phyloP scores from a whole-genome alignment of 2,329 filamentous ascomycete genomes.

The Aspergillus quadricinctus region DNA sequence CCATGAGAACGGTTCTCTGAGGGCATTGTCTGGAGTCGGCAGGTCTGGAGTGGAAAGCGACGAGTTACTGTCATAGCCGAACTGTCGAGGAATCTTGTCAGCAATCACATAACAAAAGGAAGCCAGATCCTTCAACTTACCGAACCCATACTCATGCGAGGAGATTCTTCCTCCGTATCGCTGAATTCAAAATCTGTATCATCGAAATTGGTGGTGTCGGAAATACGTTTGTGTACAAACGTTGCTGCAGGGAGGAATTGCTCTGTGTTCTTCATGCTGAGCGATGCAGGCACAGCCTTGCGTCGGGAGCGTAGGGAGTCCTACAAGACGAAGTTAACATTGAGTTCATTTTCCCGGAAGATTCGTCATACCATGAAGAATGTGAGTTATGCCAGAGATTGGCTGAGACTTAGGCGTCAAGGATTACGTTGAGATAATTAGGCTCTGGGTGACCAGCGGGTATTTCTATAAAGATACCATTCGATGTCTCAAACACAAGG shows the following conservation, averaged over 20 bases:
- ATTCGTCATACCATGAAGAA: slow-evolving; percentile 3
- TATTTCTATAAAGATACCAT: not conserved
- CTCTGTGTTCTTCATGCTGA: slow-evolving; percentile 12
- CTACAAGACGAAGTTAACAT: slow-evolving; percentile 1
- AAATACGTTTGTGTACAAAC: slow-evolving; percentile 22
- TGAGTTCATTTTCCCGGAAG: not conserved
- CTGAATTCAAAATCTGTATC: slow-evolving; percentile 34
- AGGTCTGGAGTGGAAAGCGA: slow-evolving; percentile 83
- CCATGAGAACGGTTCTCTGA: slow-evolving; percentile 57
- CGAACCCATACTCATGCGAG: slow-evolving; percentile 51
- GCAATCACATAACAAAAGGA: not conserved
- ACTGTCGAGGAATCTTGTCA: slow-evolving; percentile 9
- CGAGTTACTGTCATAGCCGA: slow-evolving; percentile 64
- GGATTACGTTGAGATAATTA: not conserved
- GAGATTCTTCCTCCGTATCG: slow-evolving; percentile 46
- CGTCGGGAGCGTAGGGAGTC: slow-evolving; percentile 14
- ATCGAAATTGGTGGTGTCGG: slow-evolving; percentile 32
- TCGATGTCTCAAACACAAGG: not conserved
- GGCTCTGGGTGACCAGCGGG: not conserved
- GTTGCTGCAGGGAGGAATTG: slow-evolving; percentile 11
- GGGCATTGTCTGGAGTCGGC: slow-evolving; percentile 67
- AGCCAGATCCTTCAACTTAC: slow-evolving; percentile 11
- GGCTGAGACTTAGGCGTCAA: not conserved
- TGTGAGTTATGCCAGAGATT: not conserved
- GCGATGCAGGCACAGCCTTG: slow-evolving; percentile 13